These are phyloP conservation scores for Helicostylum pulchrum DNA, from an alignment of 192 early-diverging fungal species.

Conservation along the genomic window DNA sequence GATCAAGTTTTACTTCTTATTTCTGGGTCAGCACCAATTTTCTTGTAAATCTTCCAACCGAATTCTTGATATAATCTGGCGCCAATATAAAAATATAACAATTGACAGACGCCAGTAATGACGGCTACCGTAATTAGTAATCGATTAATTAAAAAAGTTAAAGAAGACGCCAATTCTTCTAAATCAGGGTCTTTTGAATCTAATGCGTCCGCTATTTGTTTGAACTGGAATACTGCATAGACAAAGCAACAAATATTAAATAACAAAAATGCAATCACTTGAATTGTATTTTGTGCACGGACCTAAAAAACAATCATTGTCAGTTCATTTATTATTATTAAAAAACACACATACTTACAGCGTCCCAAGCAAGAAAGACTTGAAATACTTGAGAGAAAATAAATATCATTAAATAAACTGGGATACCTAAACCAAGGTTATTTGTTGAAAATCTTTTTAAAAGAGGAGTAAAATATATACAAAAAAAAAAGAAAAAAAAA, in stretches of 20 bases:
- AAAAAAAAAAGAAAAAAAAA: not conserved
- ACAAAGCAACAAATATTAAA: conserved; percentile 63
- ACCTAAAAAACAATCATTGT: conserved; percentile 44
- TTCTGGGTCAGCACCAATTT: conserved; percentile 60
- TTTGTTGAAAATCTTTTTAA: conserved; percentile 2
- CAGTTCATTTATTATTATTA: not conserved
- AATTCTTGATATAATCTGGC: conserved; percentile 57
- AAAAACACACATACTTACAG: conserved; percentile 49
- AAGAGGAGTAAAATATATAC: not conserved
- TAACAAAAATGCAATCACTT: conserved; percentile 62
- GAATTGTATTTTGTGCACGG: conserved; percentile 67
- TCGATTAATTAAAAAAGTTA: conserved; percentile 24
- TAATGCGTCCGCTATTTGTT: conserved; percentile 47
- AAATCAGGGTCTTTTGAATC: not conserved
- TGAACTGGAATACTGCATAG: conserved; percentile 69
- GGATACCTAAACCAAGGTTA: conserved; percentile 44
- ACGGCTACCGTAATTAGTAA: conserved; percentile 52
- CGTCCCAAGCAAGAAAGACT: conserved; percentile 62
- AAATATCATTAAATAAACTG: conserved; percentile 75
- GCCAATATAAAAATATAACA: conserved; percentile 47
- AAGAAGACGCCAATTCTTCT: not conserved
- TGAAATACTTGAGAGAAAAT: conserved; percentile 67
- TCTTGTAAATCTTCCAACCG: conserved; percentile 63
- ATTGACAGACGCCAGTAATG: conserved; percentile 50
- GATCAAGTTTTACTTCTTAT: conserved; percentile 49